phyloP scores from a whole-genome alignment of 345 rosid genomes.

The Sonneratia caseolaris region DNA sequence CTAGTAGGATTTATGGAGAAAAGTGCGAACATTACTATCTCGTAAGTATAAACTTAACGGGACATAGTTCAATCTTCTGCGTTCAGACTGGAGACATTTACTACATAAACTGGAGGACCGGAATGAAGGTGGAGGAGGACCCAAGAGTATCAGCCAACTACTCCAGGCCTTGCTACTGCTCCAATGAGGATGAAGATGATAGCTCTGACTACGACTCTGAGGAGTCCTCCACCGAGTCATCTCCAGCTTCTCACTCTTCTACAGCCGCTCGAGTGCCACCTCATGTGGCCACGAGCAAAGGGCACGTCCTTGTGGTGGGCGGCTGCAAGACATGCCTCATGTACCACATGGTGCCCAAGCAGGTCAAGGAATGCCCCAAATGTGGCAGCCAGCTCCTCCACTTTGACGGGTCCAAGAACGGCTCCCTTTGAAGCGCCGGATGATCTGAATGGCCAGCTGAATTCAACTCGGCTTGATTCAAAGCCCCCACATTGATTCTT shows the following conservation, averaged over 20 bases:
- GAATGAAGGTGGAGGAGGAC: slow-evolving; percentile 61
- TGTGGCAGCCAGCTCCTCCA: slow-evolving; percentile 75
- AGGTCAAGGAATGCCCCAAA: slow-evolving; percentile 70
- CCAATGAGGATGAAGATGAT: slow-evolving; percentile 33
- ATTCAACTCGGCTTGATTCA: neutral
- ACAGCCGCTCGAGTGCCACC: slow-evolving; percentile 17
- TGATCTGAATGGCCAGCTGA: neutral
- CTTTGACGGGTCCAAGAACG: slow-evolving; percentile 49
- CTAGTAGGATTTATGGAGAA: neutral
- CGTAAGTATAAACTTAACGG: neutral
- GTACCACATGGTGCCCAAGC: slow-evolving; percentile 89
- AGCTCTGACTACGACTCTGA: slow-evolving; percentile 52
- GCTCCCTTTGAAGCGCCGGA: neutral
- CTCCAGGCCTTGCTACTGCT: slow-evolving; percentile 30
- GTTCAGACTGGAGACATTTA: slow-evolving; percentile 79
- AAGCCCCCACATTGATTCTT: neutral
- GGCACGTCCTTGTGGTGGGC: slow-evolving; percentile 65
- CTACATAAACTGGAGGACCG: slow-evolving; percentile 70
- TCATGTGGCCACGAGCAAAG: slow-evolving; percentile 20
- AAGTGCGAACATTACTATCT: neutral
- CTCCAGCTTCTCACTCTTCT: slow-evolving; percentile 26
- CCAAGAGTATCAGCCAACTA: slow-evolving; percentile 35
- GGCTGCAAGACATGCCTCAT: slow-evolving; percentile 94
- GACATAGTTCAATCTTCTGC: neutral
- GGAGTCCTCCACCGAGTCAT: slow-evolving; percentile 63